phyloP scores from a whole-genome alignment of 345 rosid species.

The Eucalyptus marginata region DNA sequence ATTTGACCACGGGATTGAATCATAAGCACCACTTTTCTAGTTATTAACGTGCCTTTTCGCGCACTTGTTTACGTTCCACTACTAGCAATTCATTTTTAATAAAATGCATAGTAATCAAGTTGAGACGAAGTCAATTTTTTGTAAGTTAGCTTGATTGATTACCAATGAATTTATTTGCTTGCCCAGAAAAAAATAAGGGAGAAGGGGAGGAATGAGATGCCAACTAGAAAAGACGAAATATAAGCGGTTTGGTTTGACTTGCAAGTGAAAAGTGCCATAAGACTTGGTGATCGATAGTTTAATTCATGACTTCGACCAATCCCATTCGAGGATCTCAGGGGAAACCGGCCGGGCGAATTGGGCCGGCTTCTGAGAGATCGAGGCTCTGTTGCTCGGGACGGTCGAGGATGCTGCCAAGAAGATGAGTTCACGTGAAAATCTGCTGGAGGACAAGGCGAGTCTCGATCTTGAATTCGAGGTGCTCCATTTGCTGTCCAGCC shows the following conservation, averaged over 20 bases:
- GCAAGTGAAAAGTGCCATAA: not conserved
- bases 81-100: not conserved
- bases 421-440: not conserved
- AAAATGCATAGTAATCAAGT: not conserved
- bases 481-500: not conserved
- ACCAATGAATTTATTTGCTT: not conserved
- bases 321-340: not conserved
- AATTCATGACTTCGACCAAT: not conserved
- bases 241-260: not conserved
- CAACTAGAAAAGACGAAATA: not conserved
- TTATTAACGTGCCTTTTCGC: fast-evolving
- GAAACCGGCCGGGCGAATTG: not conserved
- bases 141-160: not conserved
- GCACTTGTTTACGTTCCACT: not conserved
- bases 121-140: not conserved
- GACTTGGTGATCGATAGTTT: not conserved
- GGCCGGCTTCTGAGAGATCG: not conserved
- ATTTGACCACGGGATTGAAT: not conserved
- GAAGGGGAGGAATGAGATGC: not conserved
- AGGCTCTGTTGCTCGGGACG: not conserved
- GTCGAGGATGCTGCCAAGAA: not conserved
- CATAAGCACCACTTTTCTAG: not conserved
- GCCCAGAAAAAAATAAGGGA: not conserved
- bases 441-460: not conserved
- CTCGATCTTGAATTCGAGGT: not conserved